These are phyloP conservation scores for Metschnikowia gelsemii DNA, from an alignment of 805 yeast genomes.

Conservation along the genomic window DNA sequence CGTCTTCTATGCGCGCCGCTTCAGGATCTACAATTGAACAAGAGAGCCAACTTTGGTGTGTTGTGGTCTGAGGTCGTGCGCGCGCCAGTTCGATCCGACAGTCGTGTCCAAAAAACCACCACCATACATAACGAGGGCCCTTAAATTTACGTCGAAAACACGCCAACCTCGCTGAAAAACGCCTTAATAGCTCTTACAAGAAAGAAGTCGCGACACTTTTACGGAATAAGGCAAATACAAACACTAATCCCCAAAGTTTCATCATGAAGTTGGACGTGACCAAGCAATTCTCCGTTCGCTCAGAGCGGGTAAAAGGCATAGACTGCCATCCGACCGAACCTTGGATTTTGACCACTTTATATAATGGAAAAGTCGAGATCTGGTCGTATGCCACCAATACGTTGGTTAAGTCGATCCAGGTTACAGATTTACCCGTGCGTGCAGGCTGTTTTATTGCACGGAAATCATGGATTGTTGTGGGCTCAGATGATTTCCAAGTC, in stretches of 20 bases:
- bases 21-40: no score
- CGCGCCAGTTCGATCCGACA: conserved; percentile 12
- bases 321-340: conserved; percentile 99
- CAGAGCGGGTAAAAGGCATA: conserved; percentile 96
- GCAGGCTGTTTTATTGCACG: conserved; percentile 94
- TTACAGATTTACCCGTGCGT: conserved; percentile 93
- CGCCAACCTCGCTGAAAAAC: no score
- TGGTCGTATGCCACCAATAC: conserved; percentile 90
- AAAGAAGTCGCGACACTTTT: conserved; percentile 1
- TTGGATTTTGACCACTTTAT: conserved; percentile 89
- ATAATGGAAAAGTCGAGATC: conserved; percentile 86
- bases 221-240: no score
- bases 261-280: conserved; percentile 46
- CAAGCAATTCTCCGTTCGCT: conserved; percentile 84
- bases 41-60: no score
- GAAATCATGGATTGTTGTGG: conserved; percentile 95
- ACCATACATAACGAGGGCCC: conserved; percentile 3
- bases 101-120: conserved; percentile 16
- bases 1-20: no score
- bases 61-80: conserved; percentile 19
- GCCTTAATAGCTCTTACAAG: background rate
- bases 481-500: conserved; percentile 92
- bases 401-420: conserved; percentile 85
- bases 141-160: no score
- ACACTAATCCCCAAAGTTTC: background rate